Evolutionary conservation across 345 rosid genomes (phyloP).

Genomic region (Syzygium oleosum): DNA sequence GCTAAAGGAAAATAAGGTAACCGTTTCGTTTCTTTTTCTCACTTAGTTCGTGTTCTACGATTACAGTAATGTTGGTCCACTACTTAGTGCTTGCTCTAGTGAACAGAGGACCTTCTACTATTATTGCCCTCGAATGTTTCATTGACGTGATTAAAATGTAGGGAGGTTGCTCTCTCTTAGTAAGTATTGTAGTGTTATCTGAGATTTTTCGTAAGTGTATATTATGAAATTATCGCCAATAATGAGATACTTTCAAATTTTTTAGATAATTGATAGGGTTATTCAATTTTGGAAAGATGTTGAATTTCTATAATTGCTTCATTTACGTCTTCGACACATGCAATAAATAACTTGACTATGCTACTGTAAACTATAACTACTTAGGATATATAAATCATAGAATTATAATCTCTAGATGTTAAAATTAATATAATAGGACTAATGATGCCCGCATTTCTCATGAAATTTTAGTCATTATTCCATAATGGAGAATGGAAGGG

Average conservation of each 20-base stretch:
- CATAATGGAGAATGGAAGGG: neutral
- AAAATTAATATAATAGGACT: neutral
- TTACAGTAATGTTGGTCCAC: neutral
- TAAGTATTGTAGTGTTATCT: no score
- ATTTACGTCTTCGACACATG: no score
- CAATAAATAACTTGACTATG: no score
- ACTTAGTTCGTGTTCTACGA: neutral
- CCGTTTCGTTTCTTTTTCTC: neutral
- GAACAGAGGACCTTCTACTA: neutral
- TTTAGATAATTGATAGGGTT: no score
- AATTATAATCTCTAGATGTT: neutral
- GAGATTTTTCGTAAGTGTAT: no score
- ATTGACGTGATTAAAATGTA: neutral
- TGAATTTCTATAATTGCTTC: no score
- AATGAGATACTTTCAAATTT: no score
- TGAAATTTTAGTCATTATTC: neutral
- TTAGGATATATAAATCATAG: neutral
- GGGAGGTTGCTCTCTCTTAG: neutral
- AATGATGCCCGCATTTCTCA: neutral
- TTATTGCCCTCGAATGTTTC: neutral
- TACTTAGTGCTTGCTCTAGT: neutral
- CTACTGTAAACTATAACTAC: no score
- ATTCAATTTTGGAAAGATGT: no score
- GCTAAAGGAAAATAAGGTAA: neutral
- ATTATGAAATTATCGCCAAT: no score